Evolutionary conservation across 1,139 yeast genomes (phyloP), one percentile per base, ranked within the genome.

Genomic region (Fermentozyma sake): DNA sequence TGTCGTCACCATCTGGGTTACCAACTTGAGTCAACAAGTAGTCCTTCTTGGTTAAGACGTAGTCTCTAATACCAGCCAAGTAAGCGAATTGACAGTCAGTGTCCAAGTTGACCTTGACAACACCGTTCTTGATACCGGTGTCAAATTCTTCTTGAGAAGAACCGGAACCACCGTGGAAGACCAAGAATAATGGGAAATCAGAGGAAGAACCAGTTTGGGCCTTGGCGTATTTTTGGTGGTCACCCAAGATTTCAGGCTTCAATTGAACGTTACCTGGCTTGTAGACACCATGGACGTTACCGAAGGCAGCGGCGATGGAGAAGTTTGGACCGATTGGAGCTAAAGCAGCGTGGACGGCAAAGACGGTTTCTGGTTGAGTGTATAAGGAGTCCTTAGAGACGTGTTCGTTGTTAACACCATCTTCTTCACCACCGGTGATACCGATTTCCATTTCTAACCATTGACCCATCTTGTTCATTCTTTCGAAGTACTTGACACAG

Each of bases 381-480:
- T 91, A 93, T 53, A 91, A 75, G 44, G 83, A 65, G 46, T 84
- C 87, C 68, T 83, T 80, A 61, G 79, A 78, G 46, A 85, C 96
- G 63, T 79, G 75, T 68, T 89, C 93, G 77, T 91, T 93, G 81
- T 91, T 93, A 55, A 93, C 98, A 79, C 99, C 99, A 61, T 91
- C 99, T 72, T 91, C 98, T 74, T 91, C 98, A 81, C 98, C 98
- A 72, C 98, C 97, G 60, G 98, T 93, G 78, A 91, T 91, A 79
- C 98, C 99, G 61, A 91, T 91, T 76, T 91, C 99, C 98, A 91
- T 93, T 77, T 91, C 99, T 61, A 91, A 79, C 91, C 93, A 91
- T 74, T 91, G 97, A 72, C 77, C 74, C 79, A 89, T 76, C 70
- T 85, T 87, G 61, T 94, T 72, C 79, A 86, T 87, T 69, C 95